These are phyloP conservation scores for Cucumis hystrix DNA, from an alignment of 306 rosid genomes.

Conservation along the genomic window DNA sequence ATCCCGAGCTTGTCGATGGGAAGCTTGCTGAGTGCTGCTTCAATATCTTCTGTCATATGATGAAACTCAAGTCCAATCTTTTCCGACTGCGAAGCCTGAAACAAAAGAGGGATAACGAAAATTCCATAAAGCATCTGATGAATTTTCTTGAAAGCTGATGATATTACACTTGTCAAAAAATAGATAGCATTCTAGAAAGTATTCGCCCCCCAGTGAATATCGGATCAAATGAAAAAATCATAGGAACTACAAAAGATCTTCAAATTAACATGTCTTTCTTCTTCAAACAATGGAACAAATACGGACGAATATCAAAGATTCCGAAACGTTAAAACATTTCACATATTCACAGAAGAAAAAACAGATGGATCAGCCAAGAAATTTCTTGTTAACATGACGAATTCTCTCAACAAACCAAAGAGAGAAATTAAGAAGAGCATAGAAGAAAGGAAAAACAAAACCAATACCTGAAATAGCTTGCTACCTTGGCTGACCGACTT, in stretches of 20 bases:
- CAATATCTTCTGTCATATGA: conserved; percentile 45
- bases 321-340: background rate
- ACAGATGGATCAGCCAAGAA: background rate
- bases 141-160: background rate
- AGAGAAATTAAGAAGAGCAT: background rate
- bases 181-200: background rate
- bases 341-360: background rate
- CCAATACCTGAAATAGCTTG: conserved; percentile 70
- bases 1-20: conserved; percentile 46
- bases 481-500: conserved; percentile 55
- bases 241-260: background rate
- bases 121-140: background rate
- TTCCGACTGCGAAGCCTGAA: conserved; percentile 53
- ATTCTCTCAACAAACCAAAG: background rate
- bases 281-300: background rate
- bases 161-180: background rate
- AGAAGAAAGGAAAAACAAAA: background rate
- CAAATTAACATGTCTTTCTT: background rate
- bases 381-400: background rate
- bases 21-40: conserved; percentile 50
- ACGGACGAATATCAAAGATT: background rate
- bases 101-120: background rate
- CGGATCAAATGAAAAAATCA: background rate
- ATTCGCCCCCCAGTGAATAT: background rate
- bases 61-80: conserved; percentile 42